Evolutionary conservation across 2,329 filamentous ascomycete genomes (phyloP).

Genomic region (Aspergillus ochraceoroseus): DNA sequence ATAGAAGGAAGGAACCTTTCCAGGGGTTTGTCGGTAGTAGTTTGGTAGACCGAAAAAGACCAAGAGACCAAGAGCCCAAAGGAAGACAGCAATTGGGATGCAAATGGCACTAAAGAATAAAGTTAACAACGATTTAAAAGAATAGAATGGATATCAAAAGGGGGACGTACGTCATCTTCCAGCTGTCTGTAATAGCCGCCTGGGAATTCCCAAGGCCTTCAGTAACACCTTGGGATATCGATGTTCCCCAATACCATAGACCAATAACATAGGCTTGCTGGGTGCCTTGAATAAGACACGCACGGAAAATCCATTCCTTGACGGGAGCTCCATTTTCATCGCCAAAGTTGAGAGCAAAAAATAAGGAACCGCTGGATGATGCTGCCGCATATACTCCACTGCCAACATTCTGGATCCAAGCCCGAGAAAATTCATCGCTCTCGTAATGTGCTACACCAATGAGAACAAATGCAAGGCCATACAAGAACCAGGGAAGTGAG

Average conservation of each 20-base stretch:
- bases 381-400: slow-evolving; percentile 59
- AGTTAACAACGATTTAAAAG: slow-evolving; percentile 18
- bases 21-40: slow-evolving; percentile 62
- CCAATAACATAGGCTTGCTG: slow-evolving; percentile 62
- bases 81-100: slow-evolving; percentile 53
- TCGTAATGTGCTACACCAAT: slow-evolving; percentile 60
- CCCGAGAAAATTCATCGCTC: slow-evolving; percentile 36
- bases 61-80: slow-evolving; percentile 54
- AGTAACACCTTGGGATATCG: slow-evolving; percentile 46
- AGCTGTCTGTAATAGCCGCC: slow-evolving; percentile 39
- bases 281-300: slow-evolving; percentile 61
- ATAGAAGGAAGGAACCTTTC: slow-evolving; percentile 62
- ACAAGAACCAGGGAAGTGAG: slow-evolving; percentile 59
- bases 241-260: slow-evolving; percentile 63
- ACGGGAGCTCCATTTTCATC: slow-evolving; percentile 59
- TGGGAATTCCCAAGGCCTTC: slow-evolving; percentile 40
- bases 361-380: slow-evolving; percentile 59
- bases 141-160: neutral
- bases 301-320: slow-evolving; percentile 63
- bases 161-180: slow-evolving; percentile 41
- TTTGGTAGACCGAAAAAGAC: slow-evolving; percentile 60
- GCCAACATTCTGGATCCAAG: slow-evolving; percentile 57
- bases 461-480: slow-evolving; percentile 58
- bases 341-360: slow-evolving; percentile 64
- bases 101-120: slow-evolving; percentile 46